Conservation (phyloP, 306 rosid species). For the Glycyrrhiza uralensis region DNA sequence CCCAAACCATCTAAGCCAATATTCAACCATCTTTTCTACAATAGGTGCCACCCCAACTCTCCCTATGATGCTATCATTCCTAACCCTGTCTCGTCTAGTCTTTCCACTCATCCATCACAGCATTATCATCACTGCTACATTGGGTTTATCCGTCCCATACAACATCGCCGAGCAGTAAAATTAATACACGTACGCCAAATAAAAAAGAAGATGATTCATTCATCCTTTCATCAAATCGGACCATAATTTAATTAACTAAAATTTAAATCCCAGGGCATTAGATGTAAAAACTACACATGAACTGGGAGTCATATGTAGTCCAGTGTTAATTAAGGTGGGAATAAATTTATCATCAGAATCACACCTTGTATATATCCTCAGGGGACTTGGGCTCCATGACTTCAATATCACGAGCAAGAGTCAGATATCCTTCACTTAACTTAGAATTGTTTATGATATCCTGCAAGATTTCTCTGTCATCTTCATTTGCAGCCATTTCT, state of each 20-base stretch:
- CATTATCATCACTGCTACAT: too few relatives aligned
- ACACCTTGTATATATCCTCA: conserved; percentile 89
- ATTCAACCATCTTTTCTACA: too few relatives aligned
- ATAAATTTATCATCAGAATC: conserved; percentile 1
- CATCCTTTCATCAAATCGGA: neutral
- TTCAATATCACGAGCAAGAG: conserved; percentile 97
- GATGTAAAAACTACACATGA: neutral
- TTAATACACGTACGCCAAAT: neutral
- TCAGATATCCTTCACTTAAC: conserved; percentile 86
- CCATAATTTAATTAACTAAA: neutral
- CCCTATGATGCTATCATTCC: too few relatives aligned
- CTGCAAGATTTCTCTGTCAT: conserved; percentile 62
- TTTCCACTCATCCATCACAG: too few relatives aligned
- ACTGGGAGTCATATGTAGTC: neutral
- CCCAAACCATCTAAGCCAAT: too few relatives aligned
- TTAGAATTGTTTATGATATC: conserved; percentile 76
- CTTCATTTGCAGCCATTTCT: conserved; percentile 61
- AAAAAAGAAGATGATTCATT: neutral
- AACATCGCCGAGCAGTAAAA: too few relatives aligned
- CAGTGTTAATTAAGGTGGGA: neutral
- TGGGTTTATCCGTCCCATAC: too few relatives aligned
- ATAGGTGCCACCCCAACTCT: too few relatives aligned
- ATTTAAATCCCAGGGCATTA: neutral
- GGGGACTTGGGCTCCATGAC: conserved; percentile 97
- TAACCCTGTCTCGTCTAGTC: too few relatives aligned